A percentile compares a stretch with the other conserved stretches of the same genome.
phyloP scores from a whole-genome alignment of 352 stramenopile genomes.

The Globisporangium solare region DNA sequence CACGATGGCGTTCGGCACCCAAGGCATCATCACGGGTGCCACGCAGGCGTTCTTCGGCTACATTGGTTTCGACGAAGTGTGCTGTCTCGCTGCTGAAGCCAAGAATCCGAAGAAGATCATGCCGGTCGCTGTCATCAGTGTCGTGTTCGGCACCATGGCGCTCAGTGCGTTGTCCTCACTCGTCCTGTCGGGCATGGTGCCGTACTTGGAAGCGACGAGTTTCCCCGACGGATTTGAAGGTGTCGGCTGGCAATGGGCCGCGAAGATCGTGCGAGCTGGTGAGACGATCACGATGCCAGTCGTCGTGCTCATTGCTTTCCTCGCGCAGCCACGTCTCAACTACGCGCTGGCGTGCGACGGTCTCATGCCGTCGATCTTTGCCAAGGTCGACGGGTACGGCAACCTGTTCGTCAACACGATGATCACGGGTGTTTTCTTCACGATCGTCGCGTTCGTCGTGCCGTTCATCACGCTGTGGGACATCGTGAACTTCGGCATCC shows the following conservation, averaged over 20 bases:
- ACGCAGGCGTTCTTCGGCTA: conserved; percentile 92
- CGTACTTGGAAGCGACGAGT: conserved; percentile 34
- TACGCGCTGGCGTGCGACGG: conserved; percentile 92
- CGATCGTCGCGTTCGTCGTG: conserved; percentile 61
- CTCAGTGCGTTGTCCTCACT: conserved; percentile 76
- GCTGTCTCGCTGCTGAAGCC: conserved; percentile 80
- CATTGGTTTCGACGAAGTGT: conserved; percentile 93
- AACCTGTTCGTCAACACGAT: conserved; percentile 80
- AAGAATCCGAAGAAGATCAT: conserved; percentile 78
- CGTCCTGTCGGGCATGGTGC: conserved; percentile 80
- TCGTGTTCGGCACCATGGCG: conserved; percentile 62
- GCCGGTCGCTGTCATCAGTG: conserved; percentile 75
- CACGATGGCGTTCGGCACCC: conserved; percentile 31
- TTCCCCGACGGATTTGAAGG: conserved; percentile 50
- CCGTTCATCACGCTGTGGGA: conserved; percentile 81
- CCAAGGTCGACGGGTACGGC: conserved; percentile 65
- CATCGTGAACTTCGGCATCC: conserved; percentile 84
- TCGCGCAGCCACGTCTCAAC: conserved; percentile 92
- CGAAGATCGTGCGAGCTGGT: conserved; percentile 45
- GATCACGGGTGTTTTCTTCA: conserved; percentile 64
- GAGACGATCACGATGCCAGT: conserved; percentile 89
- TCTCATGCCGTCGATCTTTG: conserved; percentile 90
- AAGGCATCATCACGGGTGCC: conserved; percentile 75
- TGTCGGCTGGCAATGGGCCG: conserved; percentile 40
- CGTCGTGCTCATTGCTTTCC: conserved; percentile 92